Evolutionary conservation across 768 basidiomycete genomes (phyloP), one percentile per base, ranked within the genome.

Genomic region (Psilocybe subaeruginosa): DNA sequence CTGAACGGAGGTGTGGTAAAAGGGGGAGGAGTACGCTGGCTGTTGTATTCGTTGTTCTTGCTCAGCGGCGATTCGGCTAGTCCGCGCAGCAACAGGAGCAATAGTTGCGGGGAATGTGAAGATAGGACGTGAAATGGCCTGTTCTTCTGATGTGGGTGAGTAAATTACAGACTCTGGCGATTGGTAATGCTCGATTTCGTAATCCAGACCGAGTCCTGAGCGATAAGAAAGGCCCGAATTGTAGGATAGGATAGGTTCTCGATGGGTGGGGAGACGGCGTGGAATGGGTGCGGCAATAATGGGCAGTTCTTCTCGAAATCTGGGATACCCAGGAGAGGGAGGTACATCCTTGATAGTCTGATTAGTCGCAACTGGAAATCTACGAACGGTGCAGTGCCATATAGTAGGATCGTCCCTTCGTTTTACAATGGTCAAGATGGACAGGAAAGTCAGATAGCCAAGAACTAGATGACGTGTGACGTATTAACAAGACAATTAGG

Each of bases 361-460:
- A 66, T 55, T 70, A 53, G 52, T 66, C 56, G 66, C 62, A 73
- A 74, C 73, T 65, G 64, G 80, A 66, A 76, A 82, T 75, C 76
- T 72, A 53, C 80, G 80, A 29, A 86, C 78, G 60, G 75, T 74
- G 45, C 78, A 75, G 27, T 76, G 70, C 86, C 88, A 90, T 35
- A 90, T 74, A 4, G 71, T 70, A 19, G 77, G 71, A 64, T 86
- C 82, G 11, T 80, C 75, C 54, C 72, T 74, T 48, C 78, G 68
- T 62, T 78, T 73, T 48, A 83, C 64, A 23, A 68, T 64, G 48
- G 80, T 75, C 8, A 79, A 72, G n/a, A 80, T 68, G 19, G 82
- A 68, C 56, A 90, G 71, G 11, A 79, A 66, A n/a, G 77, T 67
- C 54, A 88, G 75, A 70, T 91, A 91, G n/a, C 75, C 60, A 49